Conservation (phyloP, 306 rosid species). For the Benincasa hispida region DNA sequence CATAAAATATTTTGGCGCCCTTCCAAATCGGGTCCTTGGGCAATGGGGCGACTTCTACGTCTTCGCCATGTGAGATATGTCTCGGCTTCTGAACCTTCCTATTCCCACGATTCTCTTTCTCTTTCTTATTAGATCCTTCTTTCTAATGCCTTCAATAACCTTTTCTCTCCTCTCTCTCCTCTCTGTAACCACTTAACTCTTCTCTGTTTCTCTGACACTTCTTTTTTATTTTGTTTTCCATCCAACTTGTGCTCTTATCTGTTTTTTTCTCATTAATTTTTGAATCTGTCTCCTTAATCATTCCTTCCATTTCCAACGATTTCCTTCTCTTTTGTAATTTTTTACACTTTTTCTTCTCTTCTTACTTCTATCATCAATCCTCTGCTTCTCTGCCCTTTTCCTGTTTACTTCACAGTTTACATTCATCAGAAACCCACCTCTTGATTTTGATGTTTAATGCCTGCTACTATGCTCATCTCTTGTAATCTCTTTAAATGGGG, state of each 20-base stretch:
- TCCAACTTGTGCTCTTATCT: neutral
- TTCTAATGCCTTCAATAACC: conserved; percentile 18
- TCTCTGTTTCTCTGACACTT: conserved; percentile 8
- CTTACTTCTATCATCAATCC: neutral
- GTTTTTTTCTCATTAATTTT: conserved; percentile 13
- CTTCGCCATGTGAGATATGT: conserved; percentile 65
- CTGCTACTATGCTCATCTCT: neutral
- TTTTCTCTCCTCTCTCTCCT: conserved; percentile 34
- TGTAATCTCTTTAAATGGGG: conserved; percentile 8
- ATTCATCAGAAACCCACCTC: conserved; percentile 8
- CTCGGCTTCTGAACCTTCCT: conserved; percentile 61
- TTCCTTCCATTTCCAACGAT: conserved; percentile 23
- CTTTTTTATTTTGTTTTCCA: conserved; percentile 1
- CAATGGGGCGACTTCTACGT: conserved; percentile 44
- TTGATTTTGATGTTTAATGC: conserved; percentile 5
- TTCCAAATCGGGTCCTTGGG: conserved; percentile 10
- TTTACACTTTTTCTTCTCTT: neutral
- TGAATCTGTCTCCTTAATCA: conserved; percentile 21
- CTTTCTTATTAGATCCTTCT: conserved; percentile 9
- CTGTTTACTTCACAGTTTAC: neutral
- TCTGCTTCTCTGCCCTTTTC: neutral
- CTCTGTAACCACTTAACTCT: conserved; percentile 41
- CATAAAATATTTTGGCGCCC: neutral
- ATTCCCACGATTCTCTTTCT: conserved; percentile 7
- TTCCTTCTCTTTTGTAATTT: neutral